These are phyloP conservation scores for Mycena vulgaris DNA, from an alignment of 768 basidiomycete genomes.

Conservation along the genomic window DNA sequence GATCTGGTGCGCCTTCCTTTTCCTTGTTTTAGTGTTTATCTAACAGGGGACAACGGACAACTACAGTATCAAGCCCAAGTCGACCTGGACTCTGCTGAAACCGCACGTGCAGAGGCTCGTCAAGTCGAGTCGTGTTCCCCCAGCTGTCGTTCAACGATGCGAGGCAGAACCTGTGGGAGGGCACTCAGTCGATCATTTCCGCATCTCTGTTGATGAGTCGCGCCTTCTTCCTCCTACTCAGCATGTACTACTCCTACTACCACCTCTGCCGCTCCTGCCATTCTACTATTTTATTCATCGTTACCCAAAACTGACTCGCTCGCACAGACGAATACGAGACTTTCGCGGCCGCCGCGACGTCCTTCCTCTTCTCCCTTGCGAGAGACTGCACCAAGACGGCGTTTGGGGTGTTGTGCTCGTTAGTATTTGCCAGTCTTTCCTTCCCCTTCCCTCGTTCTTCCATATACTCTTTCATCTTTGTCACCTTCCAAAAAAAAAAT, in stretches of 20 bases:
- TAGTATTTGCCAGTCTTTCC: no score
- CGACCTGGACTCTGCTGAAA: conserved; percentile 91
- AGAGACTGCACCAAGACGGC: conserved; percentile 86
- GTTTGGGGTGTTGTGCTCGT: conserved; percentile 81
- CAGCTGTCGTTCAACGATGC: conserved; percentile 84
- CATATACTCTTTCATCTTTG: no score
- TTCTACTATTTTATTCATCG: no score
- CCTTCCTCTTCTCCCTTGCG: conserved; percentile 85
- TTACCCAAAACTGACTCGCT: no score
- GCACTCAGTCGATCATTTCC: conserved; percentile 87
- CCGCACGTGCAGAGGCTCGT: conserved; percentile 86
- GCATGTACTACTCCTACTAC: conserved; percentile 15
- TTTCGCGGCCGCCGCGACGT: conserved; percentile 81
- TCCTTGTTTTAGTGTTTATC: no score
- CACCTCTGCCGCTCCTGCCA: no score
- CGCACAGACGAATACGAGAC: conserved; percentile 93
- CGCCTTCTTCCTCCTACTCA: not conserved
- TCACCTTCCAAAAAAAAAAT: no score
- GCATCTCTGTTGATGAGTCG: conserved; percentile 77
- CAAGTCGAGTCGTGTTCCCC: conserved; percentile 88
- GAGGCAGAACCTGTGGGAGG: conserved; percentile 80
- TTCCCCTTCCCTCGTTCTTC: no score
- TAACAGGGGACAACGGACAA: no score
- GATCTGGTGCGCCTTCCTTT: no score
- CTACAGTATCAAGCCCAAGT: conserved; percentile 90